Conservation (phyloP, 257 asterid genomes). For the Ehretia macrophylla region DNA sequence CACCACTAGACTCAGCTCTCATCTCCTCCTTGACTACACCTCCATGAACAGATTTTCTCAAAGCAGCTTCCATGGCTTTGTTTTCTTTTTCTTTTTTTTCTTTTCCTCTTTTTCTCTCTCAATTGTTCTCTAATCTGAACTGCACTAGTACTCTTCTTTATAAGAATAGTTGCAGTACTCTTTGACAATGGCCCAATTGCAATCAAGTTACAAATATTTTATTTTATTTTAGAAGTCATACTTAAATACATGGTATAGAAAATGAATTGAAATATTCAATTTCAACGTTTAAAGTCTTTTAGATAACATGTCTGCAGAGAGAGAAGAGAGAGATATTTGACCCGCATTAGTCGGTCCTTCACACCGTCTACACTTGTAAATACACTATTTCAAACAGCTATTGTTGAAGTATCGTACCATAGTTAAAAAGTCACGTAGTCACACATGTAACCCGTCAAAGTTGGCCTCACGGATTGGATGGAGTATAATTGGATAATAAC, state of each 20-base stretch:
- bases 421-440: slow-evolving; percentile 34
- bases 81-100: slow-evolving; percentile 10
- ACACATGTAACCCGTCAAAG: slow-evolving; percentile 48
- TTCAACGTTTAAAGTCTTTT: slow-evolving; percentile 61
- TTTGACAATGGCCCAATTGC: slow-evolving; percentile 73
- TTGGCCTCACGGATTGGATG: slow-evolving; percentile 5
- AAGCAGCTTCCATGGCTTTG: slow-evolving; percentile 38
- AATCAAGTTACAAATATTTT: slow-evolving; percentile 14
- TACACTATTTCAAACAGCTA: background rate
- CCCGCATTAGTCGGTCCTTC: slow-evolving; percentile 38
- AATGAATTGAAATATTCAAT: slow-evolving; percentile 65
- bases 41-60: slow-evolving; percentile 34
- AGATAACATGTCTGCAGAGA: slow-evolving; percentile 11
- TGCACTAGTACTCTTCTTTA: slow-evolving; percentile 28
- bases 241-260: background rate
- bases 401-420: slow-evolving; percentile 26
- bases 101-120: slow-evolving; percentile 10
- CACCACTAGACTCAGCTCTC: slow-evolving; percentile 29
- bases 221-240: background rate
- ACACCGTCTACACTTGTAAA: slow-evolving; percentile 10
- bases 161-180: slow-evolving; percentile 29
- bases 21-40: slow-evolving; percentile 29
- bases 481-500: no score
- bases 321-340: slow-evolving; percentile 18
- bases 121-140: slow-evolving; percentile 18